phyloP scores from a whole-genome alignment of 371 early-diverging fungal genomes.

The Aphelidium insulamus region DNA sequence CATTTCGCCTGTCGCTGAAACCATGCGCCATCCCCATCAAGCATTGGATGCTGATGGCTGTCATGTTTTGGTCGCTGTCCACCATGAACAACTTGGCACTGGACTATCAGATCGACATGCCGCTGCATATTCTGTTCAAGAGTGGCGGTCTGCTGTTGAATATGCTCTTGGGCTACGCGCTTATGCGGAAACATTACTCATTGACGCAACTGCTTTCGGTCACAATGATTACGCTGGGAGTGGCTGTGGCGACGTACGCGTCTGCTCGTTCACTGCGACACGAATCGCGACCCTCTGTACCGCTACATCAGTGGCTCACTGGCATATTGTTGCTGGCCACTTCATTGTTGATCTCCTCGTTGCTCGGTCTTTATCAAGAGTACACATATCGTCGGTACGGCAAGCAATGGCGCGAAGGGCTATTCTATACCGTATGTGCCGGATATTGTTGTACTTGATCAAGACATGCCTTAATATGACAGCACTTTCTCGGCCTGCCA shows the following conservation, averaged over 20 bases:
- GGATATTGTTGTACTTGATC: background rate
- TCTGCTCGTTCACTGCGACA: too few relatives aligned
- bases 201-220: conserved; percentile 31
- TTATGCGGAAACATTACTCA: conserved; percentile 39
- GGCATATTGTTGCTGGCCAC: conserved; percentile 46
- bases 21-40: conserved; percentile 37
- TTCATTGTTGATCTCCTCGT: conserved; percentile 49
- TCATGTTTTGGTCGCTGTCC: conserved; percentile 49
- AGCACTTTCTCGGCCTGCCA: conserved; percentile 60
- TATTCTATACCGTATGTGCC: conserved; percentile 53
- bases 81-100: conserved; percentile 60
- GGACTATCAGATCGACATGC: conserved; percentile 54
- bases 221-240: conserved; percentile 51
- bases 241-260: conserved; percentile 35
- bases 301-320: conserved; percentile 40
- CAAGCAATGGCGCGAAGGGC: conserved; percentile 65
- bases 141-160: conserved; percentile 58
- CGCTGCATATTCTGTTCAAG: conserved; percentile 73
- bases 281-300: too few relatives aligned
- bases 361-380: conserved; percentile 67
- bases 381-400: conserved; percentile 52
- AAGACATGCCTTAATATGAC: conserved; percentile 1
- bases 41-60: conserved; percentile 50
- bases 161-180: conserved; percentile 52
- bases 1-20: conserved; percentile 30